These are phyloP conservation scores for Cyclotella sp. DNA, from an alignment of 108 stramenopile genomes.

Conservation along the genomic window DNA sequence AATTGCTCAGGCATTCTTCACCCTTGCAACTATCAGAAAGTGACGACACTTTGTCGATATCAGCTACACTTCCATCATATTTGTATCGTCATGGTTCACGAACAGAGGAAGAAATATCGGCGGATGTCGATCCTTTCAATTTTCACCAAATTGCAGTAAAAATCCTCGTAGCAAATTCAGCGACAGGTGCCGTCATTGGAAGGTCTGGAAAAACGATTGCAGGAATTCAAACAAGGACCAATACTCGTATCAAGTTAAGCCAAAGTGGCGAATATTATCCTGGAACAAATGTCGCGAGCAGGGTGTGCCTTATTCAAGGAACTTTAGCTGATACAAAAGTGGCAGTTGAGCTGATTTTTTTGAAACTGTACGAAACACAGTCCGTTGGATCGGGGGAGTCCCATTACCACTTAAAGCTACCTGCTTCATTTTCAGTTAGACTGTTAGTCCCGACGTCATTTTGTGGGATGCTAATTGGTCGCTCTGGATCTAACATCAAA, in stretches of 20 bases:
- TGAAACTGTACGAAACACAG: slow-evolving; percentile 64
- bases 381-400: too few relatives aligned
- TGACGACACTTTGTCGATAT: not conserved
- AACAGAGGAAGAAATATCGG: not conserved
- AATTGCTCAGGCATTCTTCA: not conserved
- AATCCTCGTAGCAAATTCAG: slow-evolving; percentile 80
- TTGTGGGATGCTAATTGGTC: slow-evolving; percentile 89
- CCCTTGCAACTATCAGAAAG: not conserved
- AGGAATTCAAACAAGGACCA: slow-evolving; percentile 74
- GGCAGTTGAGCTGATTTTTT: slow-evolving; percentile 66
- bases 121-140: not conserved
- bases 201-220: slow-evolving; percentile 78
- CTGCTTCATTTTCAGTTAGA: slow-evolving; percentile 66
- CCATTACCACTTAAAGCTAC: slow-evolving; percentile 53
- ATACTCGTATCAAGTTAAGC: slow-evolving; percentile 76
- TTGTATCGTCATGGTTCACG: not conserved
- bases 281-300: slow-evolving; percentile 63
- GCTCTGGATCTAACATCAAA: slow-evolving; percentile 78
- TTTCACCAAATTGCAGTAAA: slow-evolving; percentile 61
- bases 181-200: slow-evolving; percentile 86
- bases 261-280: slow-evolving; percentile 83
- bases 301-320: slow-evolving; percentile 86
- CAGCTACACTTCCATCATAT: not conserved
- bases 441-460: slow-evolving; percentile 75
- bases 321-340: slow-evolving; percentile 61